Evolutionary conservation across 257 asterid genomes (phyloP), one percentile per base, ranked within the genome.

Genomic region (Capsicum chinense): DNA sequence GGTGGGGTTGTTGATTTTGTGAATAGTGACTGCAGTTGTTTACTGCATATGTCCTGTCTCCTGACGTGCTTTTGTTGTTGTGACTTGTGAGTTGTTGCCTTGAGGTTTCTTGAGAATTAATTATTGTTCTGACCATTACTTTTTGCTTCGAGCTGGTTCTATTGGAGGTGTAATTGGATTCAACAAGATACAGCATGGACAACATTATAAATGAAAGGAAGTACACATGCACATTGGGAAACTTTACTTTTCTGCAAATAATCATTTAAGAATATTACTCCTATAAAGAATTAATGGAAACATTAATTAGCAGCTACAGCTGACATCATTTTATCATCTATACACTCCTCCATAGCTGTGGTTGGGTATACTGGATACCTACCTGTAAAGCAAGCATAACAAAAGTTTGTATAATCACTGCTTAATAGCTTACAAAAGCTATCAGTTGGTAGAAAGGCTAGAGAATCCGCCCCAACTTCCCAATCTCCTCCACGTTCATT

Each of bases 331-430:
- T 93, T 95, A 56, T 90, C 95, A 80, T 90, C 92, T 10, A 91
- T 90, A 16, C 88, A 58, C 74, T 85, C 94, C 86, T 62, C 60
- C 92, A 92, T 92, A 86, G 42, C 95, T 94, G 87, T 95, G 1
- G 21, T 87, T 2, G 99, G 98, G 73, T 64, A 85, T 57, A 95
- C 97, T 5, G 98, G 98, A 15, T 95, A 95, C 8, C 90, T 81
- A n/a, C 99, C 95, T 0, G 98, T 88, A 80, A 94, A 93, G 86
- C 99, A 95, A 9, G 99, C 97, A 17, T 94, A 93, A 80, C 97
- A 94, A 42, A 88, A 95, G 47, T 84, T 88, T 0, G 82, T 70
- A 17, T 90, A 79, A 56, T 92, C 98, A 0, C 26, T 59, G 17
- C 92, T 94, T 85, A 93, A 26, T 64, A 85, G 12, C 78, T 67